Percentiles rank a stretch among this genome's conserved stretches.
phyloP scores from a whole-genome alignment of 1,139 yeast species.

The Candida buenavistaensis region DNA sequence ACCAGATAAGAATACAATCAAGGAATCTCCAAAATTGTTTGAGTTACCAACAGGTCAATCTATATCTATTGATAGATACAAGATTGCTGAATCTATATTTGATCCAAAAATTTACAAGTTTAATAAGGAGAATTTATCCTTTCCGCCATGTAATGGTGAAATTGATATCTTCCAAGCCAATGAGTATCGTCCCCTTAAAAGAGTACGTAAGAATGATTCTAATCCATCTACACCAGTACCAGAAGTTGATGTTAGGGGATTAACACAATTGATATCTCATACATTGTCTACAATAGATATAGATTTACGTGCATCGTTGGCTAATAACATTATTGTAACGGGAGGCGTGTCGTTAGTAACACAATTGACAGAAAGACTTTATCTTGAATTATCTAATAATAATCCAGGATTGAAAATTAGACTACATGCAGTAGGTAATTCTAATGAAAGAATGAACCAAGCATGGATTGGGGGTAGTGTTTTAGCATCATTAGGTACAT shows the following conservation, averaged over 20 bases:
- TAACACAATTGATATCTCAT: slow-evolving; percentile 69
- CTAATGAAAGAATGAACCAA: slow-evolving; percentile 79
- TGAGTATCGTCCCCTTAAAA: slow-evolving; percentile 73
- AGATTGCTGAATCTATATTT: slow-evolving; percentile 74
- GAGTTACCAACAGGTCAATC: slow-evolving; percentile 76
- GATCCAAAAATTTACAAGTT: slow-evolving; percentile 53
- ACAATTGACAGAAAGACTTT: slow-evolving; percentile 79
- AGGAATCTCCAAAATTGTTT: slow-evolving; percentile 45
- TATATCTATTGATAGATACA: slow-evolving; percentile 56
- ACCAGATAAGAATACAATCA: slow-evolving; percentile 36
- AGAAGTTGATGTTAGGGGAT: slow-evolving; percentile 42
- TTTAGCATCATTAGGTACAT: slow-evolving; percentile 87
- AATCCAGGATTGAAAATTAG: slow-evolving; percentile 93
- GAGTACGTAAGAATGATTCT: slow-evolving; percentile 50
- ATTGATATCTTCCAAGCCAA: slow-evolving; percentile 39
- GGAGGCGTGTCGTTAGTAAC: slow-evolving; percentile 91
- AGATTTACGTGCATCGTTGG: slow-evolving; percentile 85
- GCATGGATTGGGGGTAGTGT: slow-evolving; percentile 97
- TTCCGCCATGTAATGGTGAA: slow-evolving; percentile 40
- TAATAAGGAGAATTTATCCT: slow-evolving; percentile 24
- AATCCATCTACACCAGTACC: slow-evolving; percentile 43
- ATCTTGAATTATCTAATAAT: slow-evolving; percentile 66
- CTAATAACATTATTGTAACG: slow-evolving; percentile 87
- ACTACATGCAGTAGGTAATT: slow-evolving; percentile 83
- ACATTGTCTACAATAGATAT: slow-evolving; percentile 76